Percentiles rank a stretch among this genome's conserved stretches.
Evolutionary conservation across 1,284 basidiomycete species (phyloP).

Genomic region (Hymenochaete sp.): DNA sequence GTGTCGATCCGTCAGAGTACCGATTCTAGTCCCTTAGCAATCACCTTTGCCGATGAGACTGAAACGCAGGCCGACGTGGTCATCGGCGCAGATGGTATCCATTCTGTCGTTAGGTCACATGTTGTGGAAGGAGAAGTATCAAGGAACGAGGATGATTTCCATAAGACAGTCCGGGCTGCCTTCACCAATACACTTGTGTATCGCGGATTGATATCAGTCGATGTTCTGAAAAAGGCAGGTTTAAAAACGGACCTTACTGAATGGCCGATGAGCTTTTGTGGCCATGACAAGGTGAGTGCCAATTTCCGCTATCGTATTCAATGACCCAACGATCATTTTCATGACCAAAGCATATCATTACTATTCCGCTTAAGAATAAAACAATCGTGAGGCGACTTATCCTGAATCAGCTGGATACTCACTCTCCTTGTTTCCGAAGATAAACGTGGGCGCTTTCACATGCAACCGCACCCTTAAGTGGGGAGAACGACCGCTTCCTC

Average conservation of each 20-base stretch:
- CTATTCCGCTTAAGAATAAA: constrained; percentile 43
- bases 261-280: constrained; percentile 35
- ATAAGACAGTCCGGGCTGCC: constrained; percentile 20
- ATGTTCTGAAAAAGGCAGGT: constrained; percentile 32
- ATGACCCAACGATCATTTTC: neutral
- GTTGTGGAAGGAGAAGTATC: constrained; percentile 24
- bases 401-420: too few species aligned
- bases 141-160: constrained; percentile 17
- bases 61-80: constrained; percentile 41
- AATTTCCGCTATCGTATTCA: too few species aligned
- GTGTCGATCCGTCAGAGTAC: constrained; percentile 20
- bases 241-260: constrained; percentile 32
- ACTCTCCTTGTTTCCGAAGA: constrained; percentile 25
- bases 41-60: constrained; percentile 41
- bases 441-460: constrained; percentile 47
- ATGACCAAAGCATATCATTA: constrained; percentile 40
- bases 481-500: constrained; percentile 31
- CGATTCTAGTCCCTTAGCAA: constrained; percentile 26
- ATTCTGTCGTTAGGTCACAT: constrained; percentile 34
- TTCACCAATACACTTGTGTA: constrained; percentile 42
- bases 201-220: constrained; percentile 35
- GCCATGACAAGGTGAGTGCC: constrained; percentile 35
- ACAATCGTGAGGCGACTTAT: constrained; percentile 33
- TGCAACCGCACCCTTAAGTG: constrained; percentile 33
- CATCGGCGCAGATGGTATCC: constrained; percentile 48